Conservation (phyloP, 805 yeast species). For the Kluyveromyces siamensis region DNA sequence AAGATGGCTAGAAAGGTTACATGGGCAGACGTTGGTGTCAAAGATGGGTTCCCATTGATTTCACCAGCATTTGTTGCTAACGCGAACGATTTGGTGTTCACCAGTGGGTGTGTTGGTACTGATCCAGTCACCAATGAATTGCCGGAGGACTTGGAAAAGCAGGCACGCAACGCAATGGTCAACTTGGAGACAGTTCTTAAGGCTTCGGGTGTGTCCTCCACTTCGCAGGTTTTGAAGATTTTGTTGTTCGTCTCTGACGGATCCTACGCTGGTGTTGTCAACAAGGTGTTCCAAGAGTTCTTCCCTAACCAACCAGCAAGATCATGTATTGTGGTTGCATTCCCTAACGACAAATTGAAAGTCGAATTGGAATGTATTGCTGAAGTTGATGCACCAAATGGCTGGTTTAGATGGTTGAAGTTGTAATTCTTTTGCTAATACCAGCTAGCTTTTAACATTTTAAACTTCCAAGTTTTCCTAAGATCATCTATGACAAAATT, state of each 20-base stretch:
- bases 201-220: conserved; percentile 35
- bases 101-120: conserved; percentile 41
- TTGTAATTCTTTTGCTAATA: neutral
- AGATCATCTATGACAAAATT: too few species aligned
- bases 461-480: too few species aligned
- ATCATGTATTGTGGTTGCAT: conserved; percentile 42
- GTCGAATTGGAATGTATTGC: conserved; percentile 48
- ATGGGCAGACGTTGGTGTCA: conserved; percentile 29
- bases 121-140: conserved; percentile 33
- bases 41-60: conserved; percentile 24
- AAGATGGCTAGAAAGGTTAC: conserved; percentile 25
- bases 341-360: conserved; percentile 41
- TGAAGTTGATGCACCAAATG: conserved; percentile 1
- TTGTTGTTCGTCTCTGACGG: conserved; percentile 39
- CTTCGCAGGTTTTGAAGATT: conserved; percentile 41
- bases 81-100: conserved; percentile 36
- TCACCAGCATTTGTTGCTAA: conserved; percentile 32
- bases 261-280: conserved; percentile 34
- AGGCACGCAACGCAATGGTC: conserved; percentile 36
- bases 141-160: conserved; percentile 36
- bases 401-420: conserved; percentile 8
- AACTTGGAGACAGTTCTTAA: conserved; percentile 35
- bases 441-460: too few species aligned
- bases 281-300: conserved; percentile 37
- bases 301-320: conserved; percentile 45